Base-by-base conservation (phyloP, 352 stramenopile species). In the Pythium phragmitis region DNA sequence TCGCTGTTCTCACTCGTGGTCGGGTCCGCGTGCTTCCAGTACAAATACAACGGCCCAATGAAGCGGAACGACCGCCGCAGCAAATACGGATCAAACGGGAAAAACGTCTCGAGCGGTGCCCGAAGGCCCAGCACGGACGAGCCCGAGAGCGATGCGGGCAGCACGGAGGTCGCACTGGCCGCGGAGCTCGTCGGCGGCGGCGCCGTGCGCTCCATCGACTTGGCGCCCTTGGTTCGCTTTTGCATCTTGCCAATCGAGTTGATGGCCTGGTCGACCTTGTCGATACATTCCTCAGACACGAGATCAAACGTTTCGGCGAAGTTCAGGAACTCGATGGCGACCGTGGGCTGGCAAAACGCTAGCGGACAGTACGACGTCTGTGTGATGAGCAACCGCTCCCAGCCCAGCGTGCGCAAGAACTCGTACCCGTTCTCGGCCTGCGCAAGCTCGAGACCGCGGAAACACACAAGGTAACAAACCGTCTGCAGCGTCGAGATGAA, bases 391-490 rank as follows among this genome's bases (percentile, higher is more conserved):
- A 94, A 49, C 2, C 86, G 80, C 42, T 92, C 80, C 86, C 86
- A 94, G 42, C 84, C 84, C n/a, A 94, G 80, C 34, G 69, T 90
- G 8, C 83, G 84, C 67, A 94, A 62, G 56, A 92, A 94, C 13
- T 89, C 81, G 62, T 93, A 94, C 23, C 86, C 79, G 30, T 82
- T 79, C 23, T 85, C 77, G 33, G 57, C 76, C 49, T 88, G 72
- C 73, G 89, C 70, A 52, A 98, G 78, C 67, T 96, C 87, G 39
- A 92, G 73, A n/a, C 95, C 96, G 39, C 95, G 88, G 69, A 99
- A 99, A 69, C 96, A 99, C 72, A 99, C 83, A 45, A 99, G 89
- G 76, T 99, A 99, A 77, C 98, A 99, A 39, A 97, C 92, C 16
- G 96, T 96, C 75, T 99, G 97, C 39, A 97, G 72, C 43, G 84